phyloP scores from a whole-genome alignment of 352 stramenopile species.

The Thalassiosira delicatula region DNA sequence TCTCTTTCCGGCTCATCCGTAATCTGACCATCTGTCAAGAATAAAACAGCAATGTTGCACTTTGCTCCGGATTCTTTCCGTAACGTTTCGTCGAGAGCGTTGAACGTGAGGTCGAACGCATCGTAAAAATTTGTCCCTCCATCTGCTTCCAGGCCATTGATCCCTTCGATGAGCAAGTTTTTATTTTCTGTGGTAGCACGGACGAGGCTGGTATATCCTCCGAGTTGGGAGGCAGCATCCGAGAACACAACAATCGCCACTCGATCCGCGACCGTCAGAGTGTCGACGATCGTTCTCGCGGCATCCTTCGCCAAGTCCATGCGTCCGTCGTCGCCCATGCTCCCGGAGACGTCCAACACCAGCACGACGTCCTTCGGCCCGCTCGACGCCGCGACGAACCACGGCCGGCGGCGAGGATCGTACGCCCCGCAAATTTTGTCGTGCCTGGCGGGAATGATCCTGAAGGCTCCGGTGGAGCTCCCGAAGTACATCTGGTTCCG shows the following conservation, averaged over 20 bases:
- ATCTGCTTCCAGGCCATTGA: constrained; percentile 28
- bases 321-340: constrained; percentile 50
- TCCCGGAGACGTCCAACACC: constrained; percentile 62
- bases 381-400: constrained; percentile 72
- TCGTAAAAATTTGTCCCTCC: constrained; percentile 63
- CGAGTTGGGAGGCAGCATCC: constrained; percentile 18
- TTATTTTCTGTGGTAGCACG: constrained; percentile 67
- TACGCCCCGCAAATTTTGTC: constrained; percentile 54
- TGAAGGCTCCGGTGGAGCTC: constrained; percentile 57
- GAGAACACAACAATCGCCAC: constrained; percentile 66
- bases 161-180: constrained; percentile 33
- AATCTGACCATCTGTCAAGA: constrained; percentile 66
- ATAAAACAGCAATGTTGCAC: constrained; percentile 69
- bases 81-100: constrained; percentile 51
- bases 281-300: constrained; percentile 59
- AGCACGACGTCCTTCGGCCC: constrained; percentile 80
- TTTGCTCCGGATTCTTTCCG: constrained; percentile 44
- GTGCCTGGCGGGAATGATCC: constrained; percentile 56
- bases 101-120: constrained; percentile 59
- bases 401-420: constrained; percentile 68
- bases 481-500: constrained; percentile 68
- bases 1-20: constrained; percentile 4
- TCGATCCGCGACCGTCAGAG: constrained; percentile 62
- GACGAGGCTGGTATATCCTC: constrained; percentile 28
- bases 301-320: constrained; percentile 52